A percentile compares a stretch with the other conserved stretches of the same genome.
These are phyloP conservation scores for Irpex rosettiformis DNA, from an alignment of 1,284 basidiomycete genomes.

Conservation along the genomic window DNA sequence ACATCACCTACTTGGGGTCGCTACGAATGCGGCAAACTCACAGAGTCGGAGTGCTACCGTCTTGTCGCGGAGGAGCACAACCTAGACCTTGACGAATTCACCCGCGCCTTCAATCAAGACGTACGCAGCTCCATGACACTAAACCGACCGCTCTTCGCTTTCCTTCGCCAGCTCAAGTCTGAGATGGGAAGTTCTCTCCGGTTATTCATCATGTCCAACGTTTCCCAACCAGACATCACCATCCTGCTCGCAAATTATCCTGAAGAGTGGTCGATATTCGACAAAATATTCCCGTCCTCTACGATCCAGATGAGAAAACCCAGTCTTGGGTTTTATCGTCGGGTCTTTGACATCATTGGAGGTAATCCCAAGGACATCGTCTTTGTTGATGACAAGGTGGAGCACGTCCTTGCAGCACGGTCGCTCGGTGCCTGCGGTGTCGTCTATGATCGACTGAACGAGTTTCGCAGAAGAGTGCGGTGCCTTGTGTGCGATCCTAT, in stretches of 20 bases:
- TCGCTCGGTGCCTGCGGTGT: conserved; percentile 54
- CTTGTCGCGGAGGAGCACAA: conserved; percentile 36
- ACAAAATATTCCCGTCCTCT: conserved; percentile 45
- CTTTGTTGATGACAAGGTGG: conserved; percentile 61
- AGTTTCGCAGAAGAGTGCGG: conserved; percentile 41
- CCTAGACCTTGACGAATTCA: conserved; percentile 35
- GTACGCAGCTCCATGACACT: conserved; percentile 39
- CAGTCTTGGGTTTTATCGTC: conserved; percentile 49
- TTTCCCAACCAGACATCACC: conserved; percentile 45
- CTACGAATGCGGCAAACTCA: conserved; percentile 47
- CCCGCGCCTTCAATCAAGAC: conserved; percentile 31
- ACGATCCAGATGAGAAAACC: conserved; percentile 47
- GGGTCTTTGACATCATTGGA: conserved; percentile 42
- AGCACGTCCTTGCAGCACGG: conserved; percentile 54
- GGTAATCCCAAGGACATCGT: conserved; percentile 41
- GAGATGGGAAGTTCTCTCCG: conserved; percentile 28
- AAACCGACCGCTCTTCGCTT: conserved; percentile 37
- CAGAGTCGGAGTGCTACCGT: conserved; percentile 40
- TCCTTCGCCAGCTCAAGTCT: conserved; percentile 42
- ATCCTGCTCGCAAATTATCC: conserved; percentile 34
- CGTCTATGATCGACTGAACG: conserved; percentile 40
- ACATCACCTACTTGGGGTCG: conserved; percentile 48
- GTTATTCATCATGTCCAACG: conserved; percentile 56
- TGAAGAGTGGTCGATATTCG: conserved; percentile 47
- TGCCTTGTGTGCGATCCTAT: neutral